Evolutionary conservation across 2,329 filamentous ascomycete species (phyloP).

Genomic region (Sarocladiaceae sp.): DNA sequence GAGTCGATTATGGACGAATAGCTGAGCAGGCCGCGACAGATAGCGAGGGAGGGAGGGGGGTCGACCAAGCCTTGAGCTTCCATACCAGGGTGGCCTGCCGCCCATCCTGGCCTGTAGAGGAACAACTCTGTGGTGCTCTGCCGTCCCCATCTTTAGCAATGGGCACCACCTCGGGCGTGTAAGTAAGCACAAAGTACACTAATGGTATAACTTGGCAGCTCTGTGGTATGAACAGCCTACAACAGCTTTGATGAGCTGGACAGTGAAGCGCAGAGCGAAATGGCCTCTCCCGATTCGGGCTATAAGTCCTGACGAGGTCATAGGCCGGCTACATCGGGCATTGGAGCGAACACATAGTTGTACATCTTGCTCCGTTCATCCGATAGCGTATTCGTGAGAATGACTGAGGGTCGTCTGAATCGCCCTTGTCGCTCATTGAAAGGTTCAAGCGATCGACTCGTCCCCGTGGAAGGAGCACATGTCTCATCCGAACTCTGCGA

Average conservation of each 20-base stretch:
- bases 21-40: constrained; percentile 2
- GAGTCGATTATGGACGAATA: constrained; percentile 9
- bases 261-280: not conserved
- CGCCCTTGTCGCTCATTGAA: not conserved
- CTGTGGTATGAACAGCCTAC: not conserved
- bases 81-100: constrained; percentile 7
- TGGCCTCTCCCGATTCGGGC: no score
- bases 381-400: no score
- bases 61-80: not conserved
- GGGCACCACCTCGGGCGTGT: constrained; percentile 4
- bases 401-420: not conserved
- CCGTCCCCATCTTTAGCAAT: constrained; percentile 3
- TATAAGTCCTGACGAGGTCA: not conserved
- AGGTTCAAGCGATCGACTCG: not conserved
- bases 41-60: not conserved
- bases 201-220: not conserved
- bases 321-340: not conserved
- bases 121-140: constrained; percentile 5
- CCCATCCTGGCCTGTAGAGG: constrained; percentile 9
- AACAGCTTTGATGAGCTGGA: not conserved
- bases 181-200: constrained; percentile 1
- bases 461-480: not conserved
- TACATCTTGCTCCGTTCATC: no score
- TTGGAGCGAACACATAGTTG: not conserved
- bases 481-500: not conserved